A percentile compares a stretch with the other conserved stretches of the same genome.
Conservation (phyloP, 306 rosid genomes). For the Medicago arabica region DNA sequence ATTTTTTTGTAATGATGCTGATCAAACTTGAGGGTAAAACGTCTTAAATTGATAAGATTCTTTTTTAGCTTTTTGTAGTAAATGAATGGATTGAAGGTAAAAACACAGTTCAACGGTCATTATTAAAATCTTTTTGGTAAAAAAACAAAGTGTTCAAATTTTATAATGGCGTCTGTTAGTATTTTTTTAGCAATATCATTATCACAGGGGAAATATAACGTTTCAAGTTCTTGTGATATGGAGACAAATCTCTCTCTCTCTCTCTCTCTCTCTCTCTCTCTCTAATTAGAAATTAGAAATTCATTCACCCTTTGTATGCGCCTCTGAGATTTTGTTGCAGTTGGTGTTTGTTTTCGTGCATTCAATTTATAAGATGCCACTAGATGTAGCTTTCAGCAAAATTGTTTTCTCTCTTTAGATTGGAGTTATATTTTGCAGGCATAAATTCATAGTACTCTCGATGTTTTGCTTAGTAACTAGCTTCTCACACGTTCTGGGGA, state of each 20-base stretch:
- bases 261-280: too few relatives aligned
- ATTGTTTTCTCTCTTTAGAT: neutral
- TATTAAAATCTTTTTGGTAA: neutral
- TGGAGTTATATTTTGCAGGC: constrained; percentile 11
- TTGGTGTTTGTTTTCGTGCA: neutral
- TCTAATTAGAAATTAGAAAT: too few relatives aligned
- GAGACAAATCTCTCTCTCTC: too few relatives aligned
- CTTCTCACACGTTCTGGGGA: neutral
- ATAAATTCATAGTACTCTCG: neutral
- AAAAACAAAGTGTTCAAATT: neutral
- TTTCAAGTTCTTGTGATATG: neutral
- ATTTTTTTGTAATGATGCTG: neutral
- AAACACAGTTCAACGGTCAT: neutral
- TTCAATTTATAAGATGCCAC: neutral
- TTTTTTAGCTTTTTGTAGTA: neutral
- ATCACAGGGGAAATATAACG: neutral
- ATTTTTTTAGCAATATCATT: neutral
- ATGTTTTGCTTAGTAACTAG: neutral
- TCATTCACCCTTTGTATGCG: neutral
- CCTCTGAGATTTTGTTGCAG: neutral
- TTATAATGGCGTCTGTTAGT: neutral
- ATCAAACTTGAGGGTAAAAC: neutral
- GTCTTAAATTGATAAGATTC: neutral
- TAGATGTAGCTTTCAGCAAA: neutral
- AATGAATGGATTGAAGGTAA: neutral